phyloP scores from a whole-genome alignment of 805 yeast species.

The Starmerella scarabaei region DNA sequence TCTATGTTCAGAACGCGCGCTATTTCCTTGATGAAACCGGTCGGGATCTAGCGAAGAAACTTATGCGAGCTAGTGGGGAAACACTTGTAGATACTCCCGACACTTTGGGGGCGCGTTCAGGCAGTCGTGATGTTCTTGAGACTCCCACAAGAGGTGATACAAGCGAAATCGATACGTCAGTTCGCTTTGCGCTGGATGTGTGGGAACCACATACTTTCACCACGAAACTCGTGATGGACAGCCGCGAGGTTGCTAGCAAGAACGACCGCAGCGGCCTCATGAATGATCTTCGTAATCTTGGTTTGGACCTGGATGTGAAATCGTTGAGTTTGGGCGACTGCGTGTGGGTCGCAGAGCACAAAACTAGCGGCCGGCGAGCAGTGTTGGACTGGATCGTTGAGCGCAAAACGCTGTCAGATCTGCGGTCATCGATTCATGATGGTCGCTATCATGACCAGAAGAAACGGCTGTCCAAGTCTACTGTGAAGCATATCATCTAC shows the following conservation, averaged over 20 bases:
- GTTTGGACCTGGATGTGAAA: constrained; percentile 39
- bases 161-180: background rate
- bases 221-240: constrained; percentile 56
- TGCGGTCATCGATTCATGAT: constrained; percentile 68
- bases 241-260: constrained; percentile 62
- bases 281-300: constrained; percentile 37
- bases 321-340: constrained; percentile 76
- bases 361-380: constrained; percentile 43
- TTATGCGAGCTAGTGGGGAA: constrained; percentile 50
- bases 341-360: constrained; percentile 72
- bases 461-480: constrained; percentile 54
- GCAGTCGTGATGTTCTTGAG: too few relatives aligned
- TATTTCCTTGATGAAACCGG: constrained; percentile 65
- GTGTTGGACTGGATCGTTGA: constrained; percentile 77
- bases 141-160: background rate
- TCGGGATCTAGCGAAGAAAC: constrained; percentile 41
- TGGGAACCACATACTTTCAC: constrained; percentile 58
- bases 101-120: too few relatives aligned
- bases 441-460: constrained; percentile 87
- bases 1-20: constrained; percentile 30
- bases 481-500: constrained; percentile 55
- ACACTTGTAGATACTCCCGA: background rate
- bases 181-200: constrained; percentile 8
- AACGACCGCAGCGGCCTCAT: constrained; percentile 59
- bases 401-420: constrained; percentile 78